Evolutionary conservation across 2,329 filamentous ascomycete species (phyloP).

Genomic region (Huntiella bhutanensis): DNA sequence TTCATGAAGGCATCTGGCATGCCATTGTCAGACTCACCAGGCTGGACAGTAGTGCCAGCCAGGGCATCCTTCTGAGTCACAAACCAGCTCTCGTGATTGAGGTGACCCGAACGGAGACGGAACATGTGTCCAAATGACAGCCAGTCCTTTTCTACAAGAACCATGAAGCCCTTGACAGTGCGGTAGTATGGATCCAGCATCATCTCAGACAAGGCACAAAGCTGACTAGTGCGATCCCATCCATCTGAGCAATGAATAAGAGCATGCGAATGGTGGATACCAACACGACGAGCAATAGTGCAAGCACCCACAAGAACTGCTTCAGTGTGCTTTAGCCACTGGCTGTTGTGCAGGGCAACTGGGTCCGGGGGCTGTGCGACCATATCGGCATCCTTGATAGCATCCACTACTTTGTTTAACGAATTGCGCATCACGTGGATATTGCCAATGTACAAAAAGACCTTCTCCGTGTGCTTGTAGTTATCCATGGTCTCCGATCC

Average conservation of each 20-base stretch:
- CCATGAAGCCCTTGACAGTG: conserved; percentile 84
- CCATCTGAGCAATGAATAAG: conserved; percentile 96
- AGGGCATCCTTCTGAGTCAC: conserved; percentile 62
- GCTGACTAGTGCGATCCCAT: conserved; percentile 91
- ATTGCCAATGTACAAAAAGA: conserved; percentile 90
- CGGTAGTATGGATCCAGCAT: conserved; percentile 92
- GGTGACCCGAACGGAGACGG: conserved; percentile 68
- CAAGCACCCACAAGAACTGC: conserved; percentile 68
- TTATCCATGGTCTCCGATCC: conserved; percentile 97
- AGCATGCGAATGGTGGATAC: conserved; percentile 82
- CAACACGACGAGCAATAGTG: conserved; percentile 71
- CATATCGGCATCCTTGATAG: conserved; percentile 79
- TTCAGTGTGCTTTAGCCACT: conserved; percentile 79
- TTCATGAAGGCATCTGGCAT: conserved; percentile 65
- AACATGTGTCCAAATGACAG: conserved; percentile 97
- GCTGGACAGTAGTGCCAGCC: conserved; percentile 42
- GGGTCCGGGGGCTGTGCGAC: conserved; percentile 64
- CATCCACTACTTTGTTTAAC: conserved; percentile 69
- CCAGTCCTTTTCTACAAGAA: conserved; percentile 94
- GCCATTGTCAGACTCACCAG: conserved; percentile 37
- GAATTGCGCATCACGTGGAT: conserved; percentile 97
- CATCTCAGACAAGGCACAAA: conserved; percentile 78
- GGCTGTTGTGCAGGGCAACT: conserved; percentile 63
- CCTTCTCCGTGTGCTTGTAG: conserved; percentile 80
- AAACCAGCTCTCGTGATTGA: conserved; percentile 92